A percentile compares a stretch with the other conserved stretches of the same genome.
phyloP scores from a whole-genome alignment of 2,329 filamentous ascomycete genomes.

The Annulohypoxylon truncatum region DNA sequence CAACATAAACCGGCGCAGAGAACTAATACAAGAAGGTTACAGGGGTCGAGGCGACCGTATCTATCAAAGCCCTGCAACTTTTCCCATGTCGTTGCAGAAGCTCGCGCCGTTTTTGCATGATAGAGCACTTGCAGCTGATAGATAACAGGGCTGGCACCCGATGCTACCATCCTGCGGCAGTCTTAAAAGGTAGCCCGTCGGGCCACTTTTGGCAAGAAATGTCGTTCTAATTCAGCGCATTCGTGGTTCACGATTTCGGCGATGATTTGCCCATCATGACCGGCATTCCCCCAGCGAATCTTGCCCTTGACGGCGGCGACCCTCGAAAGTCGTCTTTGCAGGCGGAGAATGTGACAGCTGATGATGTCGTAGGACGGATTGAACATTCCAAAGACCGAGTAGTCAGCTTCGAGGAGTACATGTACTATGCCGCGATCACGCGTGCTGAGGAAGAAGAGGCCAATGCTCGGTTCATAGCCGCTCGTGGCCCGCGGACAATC shows the following conservation, averaged over 20 bases:
- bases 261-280: constrained; percentile 22
- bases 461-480: constrained; percentile 29
- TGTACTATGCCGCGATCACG: constrained; percentile 41
- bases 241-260: neutral
- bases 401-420: constrained; percentile 42
- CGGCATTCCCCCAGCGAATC: constrained; percentile 23
- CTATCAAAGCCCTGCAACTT: constrained; percentile 11
- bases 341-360: neutral
- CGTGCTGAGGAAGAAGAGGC: constrained; percentile 40
- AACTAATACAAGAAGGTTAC: constrained; percentile 33
- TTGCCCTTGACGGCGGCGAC: constrained; percentile 34
- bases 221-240: neutral
- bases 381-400: neutral
- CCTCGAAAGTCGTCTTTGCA: constrained; percentile 27
- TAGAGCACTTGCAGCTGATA: constrained; percentile 10
- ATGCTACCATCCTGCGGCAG: neutral
- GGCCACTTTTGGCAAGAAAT: neutral
- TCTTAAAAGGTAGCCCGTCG: constrained; percentile 15
- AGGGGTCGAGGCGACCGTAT: constrained; percentile 13
- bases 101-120: neutral
- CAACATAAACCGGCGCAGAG: constrained; percentile 16
- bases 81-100: constrained; percentile 8
- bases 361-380: constrained; percentile 3
- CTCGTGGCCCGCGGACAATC: constrained; percentile 24
- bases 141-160: neutral